Evolutionary conservation across 2,329 filamentous ascomycete genomes (phyloP).

Genomic region (Phaeosphaeriaceae sp.): DNA sequence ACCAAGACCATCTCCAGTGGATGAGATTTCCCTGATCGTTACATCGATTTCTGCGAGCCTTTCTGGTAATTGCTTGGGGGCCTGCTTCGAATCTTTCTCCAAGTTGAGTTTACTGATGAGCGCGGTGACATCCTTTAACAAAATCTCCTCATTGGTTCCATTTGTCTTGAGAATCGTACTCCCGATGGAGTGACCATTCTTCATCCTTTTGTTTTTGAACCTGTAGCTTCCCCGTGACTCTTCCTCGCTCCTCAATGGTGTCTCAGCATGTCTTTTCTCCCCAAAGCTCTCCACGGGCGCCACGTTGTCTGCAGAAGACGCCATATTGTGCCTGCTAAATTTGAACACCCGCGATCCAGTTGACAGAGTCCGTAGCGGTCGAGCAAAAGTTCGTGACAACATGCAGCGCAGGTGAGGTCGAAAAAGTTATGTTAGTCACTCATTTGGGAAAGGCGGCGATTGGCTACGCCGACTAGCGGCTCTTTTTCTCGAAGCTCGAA

Average conservation of each 20-base stretch:
- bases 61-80: conserved; percentile 61
- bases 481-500: conserved; percentile 26
- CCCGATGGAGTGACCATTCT: conserved; percentile 48
- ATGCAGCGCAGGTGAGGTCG: conserved; percentile 20
- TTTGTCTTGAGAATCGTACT: conserved; percentile 48
- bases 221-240: conserved; percentile 43
- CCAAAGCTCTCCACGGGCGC: conserved; percentile 41
- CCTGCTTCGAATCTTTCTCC: conserved; percentile 25
- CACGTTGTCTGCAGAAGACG: conserved; percentile 39
- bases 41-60: conserved; percentile 79
- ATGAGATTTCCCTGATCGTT: conserved; percentile 82
- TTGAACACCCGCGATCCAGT: conserved; percentile 19
- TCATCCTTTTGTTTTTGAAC: conserved; percentile 58
- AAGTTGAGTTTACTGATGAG: conserved; percentile 49
- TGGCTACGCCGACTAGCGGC: conserved; percentile 34
- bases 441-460: conserved; percentile 30
- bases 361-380: conserved; percentile 35
- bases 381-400: conserved; percentile 27
- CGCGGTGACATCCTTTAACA: conserved; percentile 54
- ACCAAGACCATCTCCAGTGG: conserved; percentile 89
- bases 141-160: conserved; percentile 58
- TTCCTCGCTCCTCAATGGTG: conserved; percentile 43
- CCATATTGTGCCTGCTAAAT: conserved; percentile 37
- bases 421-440: conserved; percentile 36
- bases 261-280: conserved; percentile 44